A percentile compares a stretch with the other conserved stretches of the same genome.
Conservation (phyloP, 73 alveolate species). For the Stentor roeselii region DNA sequence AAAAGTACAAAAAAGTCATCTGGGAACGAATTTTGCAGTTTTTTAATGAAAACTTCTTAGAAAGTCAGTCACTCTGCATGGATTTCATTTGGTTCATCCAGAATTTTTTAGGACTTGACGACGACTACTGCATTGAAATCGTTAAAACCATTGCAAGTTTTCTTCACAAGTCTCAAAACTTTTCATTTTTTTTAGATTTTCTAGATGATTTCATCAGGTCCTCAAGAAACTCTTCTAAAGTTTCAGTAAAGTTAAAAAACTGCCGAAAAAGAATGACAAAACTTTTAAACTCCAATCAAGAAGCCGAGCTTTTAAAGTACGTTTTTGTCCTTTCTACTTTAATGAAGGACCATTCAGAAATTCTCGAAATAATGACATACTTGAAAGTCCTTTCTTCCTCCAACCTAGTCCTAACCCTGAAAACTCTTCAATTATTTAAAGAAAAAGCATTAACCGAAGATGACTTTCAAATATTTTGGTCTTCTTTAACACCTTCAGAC, state of each 20-base stretch:
- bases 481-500: neutral
- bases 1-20: neutral
- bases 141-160: no score
- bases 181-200: no score
- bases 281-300: neutral
- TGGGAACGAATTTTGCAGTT: neutral
- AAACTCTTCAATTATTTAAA: neutral
- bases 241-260: neutral
- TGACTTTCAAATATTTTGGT: neutral
- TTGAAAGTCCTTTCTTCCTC: neutral
- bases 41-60: neutral
- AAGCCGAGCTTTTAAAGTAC: neutral
- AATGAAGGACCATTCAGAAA: neutral
- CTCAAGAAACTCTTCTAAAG: neutral
- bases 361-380: no score
- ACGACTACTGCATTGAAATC: neutral
- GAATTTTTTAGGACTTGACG: neutral
- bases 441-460: neutral
- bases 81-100: neutral
- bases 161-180: neutral
- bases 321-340: neutral
- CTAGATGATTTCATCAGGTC: no score
- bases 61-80: neutral
- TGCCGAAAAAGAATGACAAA: no score
- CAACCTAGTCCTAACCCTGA: neutral